A percentile compares a stretch with the other conserved stretches of the same genome.
Conservation (phyloP, 2,329 filamentous ascomycete species). For the Thielaviopsis punctulata region DNA sequence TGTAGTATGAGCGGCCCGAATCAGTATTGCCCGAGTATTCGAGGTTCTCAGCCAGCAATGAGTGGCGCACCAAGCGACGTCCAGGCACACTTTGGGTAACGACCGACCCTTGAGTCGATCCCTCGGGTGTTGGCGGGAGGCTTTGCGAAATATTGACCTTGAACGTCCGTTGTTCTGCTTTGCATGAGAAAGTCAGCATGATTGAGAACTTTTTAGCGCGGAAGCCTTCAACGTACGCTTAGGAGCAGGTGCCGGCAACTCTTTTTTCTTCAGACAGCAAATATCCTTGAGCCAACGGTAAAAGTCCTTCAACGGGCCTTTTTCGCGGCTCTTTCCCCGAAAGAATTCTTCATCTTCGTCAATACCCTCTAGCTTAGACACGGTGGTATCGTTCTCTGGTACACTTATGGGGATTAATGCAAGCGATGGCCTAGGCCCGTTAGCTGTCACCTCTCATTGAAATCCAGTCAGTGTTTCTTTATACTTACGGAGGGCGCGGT, state of each 20-base stretch:
- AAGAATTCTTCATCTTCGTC: slow-evolving; percentile 11
- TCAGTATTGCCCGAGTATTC: slow-evolving; percentile 2
- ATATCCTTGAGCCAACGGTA: slow-evolving; percentile 2
- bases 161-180: slow-evolving; percentile 8
- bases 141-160: slow-evolving; percentile 7
- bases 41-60: slow-evolving; percentile 7
- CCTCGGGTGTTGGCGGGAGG: background rate
- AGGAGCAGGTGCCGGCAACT: background rate
- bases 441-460: background rate
- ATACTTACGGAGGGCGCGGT: slow-evolving; percentile 10
- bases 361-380: slow-evolving; percentile 6
- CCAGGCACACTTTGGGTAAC: slow-evolving; percentile 2
- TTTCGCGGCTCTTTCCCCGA: background rate
- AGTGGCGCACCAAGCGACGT: slow-evolving; percentile 9
- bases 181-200: too few relatives aligned
- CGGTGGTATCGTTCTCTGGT: background rate
- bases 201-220: too few relatives aligned
- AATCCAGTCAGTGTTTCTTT: background rate
- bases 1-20: background rate
- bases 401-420: slow-evolving; percentile 7
- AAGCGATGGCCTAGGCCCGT: slow-evolving; percentile 3
- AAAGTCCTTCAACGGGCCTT: background rate
- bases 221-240: slow-evolving; percentile 10
- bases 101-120: slow-evolving; percentile 6
- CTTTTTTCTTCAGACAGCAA: slow-evolving; percentile 9